A percentile compares a stretch with the other conserved stretches of the same genome.
These are phyloP conservation scores for Xylariales sp. DNA, from an alignment of 2,329 filamentous ascomycete genomes.

Conservation along the genomic window DNA sequence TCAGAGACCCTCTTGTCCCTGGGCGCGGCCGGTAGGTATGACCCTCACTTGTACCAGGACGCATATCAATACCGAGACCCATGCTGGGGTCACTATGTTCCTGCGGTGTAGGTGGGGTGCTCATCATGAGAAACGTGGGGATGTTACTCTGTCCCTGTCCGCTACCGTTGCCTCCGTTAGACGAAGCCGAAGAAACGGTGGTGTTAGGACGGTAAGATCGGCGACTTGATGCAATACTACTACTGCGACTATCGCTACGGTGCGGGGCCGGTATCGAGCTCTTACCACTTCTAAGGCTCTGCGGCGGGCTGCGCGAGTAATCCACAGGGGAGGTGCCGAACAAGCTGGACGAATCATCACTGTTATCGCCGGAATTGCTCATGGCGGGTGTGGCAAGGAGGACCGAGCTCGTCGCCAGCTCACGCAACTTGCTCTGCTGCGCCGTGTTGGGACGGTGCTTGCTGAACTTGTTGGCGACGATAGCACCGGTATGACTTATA, in stretches of 20 bases:
- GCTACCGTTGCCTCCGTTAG: constrained; percentile 22
- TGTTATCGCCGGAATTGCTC: constrained; percentile 42
- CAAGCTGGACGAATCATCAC: constrained; percentile 53
- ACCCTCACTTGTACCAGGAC: background rate
- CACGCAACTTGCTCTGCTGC: constrained; percentile 73
- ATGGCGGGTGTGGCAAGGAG: constrained; percentile 46
- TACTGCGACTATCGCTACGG: constrained; percentile 46
- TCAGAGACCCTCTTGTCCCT: constrained; percentile 21
- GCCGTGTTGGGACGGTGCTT: constrained; percentile 78
- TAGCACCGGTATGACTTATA: constrained; percentile 91
- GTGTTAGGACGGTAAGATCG: constrained; percentile 33
- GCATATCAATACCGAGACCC: constrained; percentile 21
- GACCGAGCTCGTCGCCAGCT: constrained; percentile 75
- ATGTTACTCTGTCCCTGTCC: constrained; percentile 22
- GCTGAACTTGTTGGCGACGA: constrained; percentile 95
- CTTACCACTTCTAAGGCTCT: constrained; percentile 45
- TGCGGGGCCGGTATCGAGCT: constrained; percentile 40
- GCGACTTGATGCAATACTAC: constrained; percentile 44
- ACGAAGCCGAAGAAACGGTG: constrained; percentile 10
- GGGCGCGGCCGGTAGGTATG: constrained; percentile 16
- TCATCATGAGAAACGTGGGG: constrained; percentile 28
- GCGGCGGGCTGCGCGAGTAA: constrained; percentile 55
- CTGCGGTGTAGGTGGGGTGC: constrained; percentile 16
- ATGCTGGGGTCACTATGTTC: constrained; percentile 14
- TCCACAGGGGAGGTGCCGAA: constrained; percentile 51